Conservation (phyloP, 192 early-diverging fungal genomes). For the Chytriomyces sp. region DNA sequence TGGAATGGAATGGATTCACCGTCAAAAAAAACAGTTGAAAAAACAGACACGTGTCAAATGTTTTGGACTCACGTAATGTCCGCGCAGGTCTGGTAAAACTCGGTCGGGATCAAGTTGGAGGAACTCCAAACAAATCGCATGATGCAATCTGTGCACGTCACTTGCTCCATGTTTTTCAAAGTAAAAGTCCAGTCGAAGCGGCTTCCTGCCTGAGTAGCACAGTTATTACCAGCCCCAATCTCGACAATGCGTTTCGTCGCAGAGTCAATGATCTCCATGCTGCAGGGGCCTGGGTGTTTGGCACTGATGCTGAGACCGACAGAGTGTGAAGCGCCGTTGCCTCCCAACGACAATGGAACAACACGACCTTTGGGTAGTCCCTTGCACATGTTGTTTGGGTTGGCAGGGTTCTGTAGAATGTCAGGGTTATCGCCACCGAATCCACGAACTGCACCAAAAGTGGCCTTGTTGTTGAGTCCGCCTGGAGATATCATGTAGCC, state of each 20-base stretch:
- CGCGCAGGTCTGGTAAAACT: constrained; percentile 40
- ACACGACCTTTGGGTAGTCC: background rate
- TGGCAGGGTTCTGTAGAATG: background rate
- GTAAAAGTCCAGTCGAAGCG: constrained; percentile 49
- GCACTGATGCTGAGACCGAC: constrained; percentile 43
- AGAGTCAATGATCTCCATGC: constrained; percentile 42
- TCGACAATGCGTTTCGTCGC: constrained; percentile 8
- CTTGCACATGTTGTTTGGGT: background rate
- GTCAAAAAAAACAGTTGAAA: background rate
- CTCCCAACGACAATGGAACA: background rate
- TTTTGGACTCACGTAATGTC: constrained; percentile 1
- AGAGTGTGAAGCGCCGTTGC: constrained; percentile 9
- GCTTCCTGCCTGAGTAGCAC: constrained; percentile 37
- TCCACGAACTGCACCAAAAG: background rate
- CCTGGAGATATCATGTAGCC: background rate
- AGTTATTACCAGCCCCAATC: constrained; percentile 28
- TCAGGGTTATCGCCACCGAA: background rate
- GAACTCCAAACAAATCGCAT: constrained; percentile 44
- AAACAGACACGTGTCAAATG: no score
- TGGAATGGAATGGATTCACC: background rate
- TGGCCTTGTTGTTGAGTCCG: background rate
- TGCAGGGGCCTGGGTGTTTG: constrained; percentile 47
- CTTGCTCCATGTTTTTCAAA: constrained; percentile 40
- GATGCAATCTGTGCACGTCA: constrained; percentile 47
- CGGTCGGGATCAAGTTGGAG: constrained; percentile 36